phyloP scores from a whole-genome alignment of 1,139 yeast genomes.

The Zygoascus sp. region DNA sequence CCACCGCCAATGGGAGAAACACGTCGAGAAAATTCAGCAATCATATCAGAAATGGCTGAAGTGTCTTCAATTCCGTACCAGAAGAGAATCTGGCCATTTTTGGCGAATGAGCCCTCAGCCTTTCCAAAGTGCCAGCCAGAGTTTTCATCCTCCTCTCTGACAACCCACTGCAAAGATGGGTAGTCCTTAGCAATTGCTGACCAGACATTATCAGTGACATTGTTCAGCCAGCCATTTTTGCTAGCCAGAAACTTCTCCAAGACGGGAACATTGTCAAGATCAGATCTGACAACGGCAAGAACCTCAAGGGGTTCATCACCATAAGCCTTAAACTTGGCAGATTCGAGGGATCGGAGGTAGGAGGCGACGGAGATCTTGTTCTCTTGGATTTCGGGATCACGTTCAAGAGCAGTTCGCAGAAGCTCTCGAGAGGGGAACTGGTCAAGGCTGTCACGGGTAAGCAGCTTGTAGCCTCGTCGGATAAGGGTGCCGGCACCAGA shows the following conservation, averaged over 20 bases:
- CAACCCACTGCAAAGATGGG: slow-evolving; percentile 75
- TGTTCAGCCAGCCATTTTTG: slow-evolving; percentile 93
- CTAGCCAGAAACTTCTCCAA: slow-evolving; percentile 85
- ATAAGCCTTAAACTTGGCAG: slow-evolving; percentile 63
- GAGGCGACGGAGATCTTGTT: slow-evolving; percentile 77
- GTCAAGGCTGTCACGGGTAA: slow-evolving; percentile 57
- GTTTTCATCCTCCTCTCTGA: slow-evolving; percentile 85
- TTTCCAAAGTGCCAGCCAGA: slow-evolving; percentile 88
- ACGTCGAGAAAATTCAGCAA: slow-evolving; percentile 48
- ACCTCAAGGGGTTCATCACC: slow-evolving; percentile 97
- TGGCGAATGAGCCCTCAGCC: slow-evolving; percentile 90
- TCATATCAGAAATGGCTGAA: slow-evolving; percentile 57
- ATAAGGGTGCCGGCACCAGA: slow-evolving; percentile 98
- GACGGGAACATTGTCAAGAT: slow-evolving; percentile 52
- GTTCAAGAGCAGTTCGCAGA: slow-evolving; percentile 67
- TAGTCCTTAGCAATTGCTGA: slow-evolving; percentile 74
- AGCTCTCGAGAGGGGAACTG: slow-evolving; percentile 72
- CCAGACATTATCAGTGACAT: slow-evolving; percentile 93
- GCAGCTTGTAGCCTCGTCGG: slow-evolving; percentile 90
- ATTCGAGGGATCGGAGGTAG: slow-evolving; percentile 69
- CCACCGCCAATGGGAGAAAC: slow-evolving; percentile 22
- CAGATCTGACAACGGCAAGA: slow-evolving; percentile 66
- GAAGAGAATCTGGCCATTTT: slow-evolving; percentile 83
- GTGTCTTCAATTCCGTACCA: slow-evolving; percentile 87
- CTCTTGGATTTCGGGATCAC: slow-evolving; percentile 69